Conservation (phyloP, 352 stramenopile genomes). For the Globisporangium emineosum region DNA sequence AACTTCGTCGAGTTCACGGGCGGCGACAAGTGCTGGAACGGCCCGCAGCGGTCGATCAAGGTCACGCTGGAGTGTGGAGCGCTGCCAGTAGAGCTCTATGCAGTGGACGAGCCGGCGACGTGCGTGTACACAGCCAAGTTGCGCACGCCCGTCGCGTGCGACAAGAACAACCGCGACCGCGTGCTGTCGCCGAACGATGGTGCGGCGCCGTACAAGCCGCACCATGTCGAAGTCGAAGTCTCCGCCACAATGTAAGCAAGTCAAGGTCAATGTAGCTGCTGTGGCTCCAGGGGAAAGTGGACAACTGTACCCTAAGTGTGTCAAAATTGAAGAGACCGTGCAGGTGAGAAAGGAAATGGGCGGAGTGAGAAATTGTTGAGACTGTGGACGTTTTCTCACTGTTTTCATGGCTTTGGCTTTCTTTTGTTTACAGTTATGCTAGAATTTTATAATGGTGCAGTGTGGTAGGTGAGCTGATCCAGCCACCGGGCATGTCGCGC, state of each 20-base stretch:
- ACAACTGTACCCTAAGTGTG: neutral
- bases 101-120: constrained; percentile 80
- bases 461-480: neutral
- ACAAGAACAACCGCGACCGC: constrained; percentile 27
- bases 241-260: constrained; percentile 31
- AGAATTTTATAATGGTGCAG: neutral
- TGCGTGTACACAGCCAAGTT: constrained; percentile 86
- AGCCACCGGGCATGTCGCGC: neutral
- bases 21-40: constrained; percentile 87
- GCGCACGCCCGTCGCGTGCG: constrained; percentile 72
- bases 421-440: neutral
- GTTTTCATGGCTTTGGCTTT: neutral
- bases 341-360: neutral
- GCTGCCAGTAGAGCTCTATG: constrained; percentile 55
- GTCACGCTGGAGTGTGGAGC: constrained; percentile 72
- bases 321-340: neutral
- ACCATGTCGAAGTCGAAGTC: constrained; percentile 71
- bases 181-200: constrained; percentile 33
- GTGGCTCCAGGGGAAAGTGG: neutral
- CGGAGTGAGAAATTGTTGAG: neutral
- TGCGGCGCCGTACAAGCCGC: constrained; percentile 26
- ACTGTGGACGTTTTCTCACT: neutral
- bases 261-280: neutral
- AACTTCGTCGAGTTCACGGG: constrained; percentile 47
- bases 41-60: constrained; percentile 72